phyloP scores from a whole-genome alignment of 495 filamentous ascomycete species.

The Neurospora tetraspora region DNA sequence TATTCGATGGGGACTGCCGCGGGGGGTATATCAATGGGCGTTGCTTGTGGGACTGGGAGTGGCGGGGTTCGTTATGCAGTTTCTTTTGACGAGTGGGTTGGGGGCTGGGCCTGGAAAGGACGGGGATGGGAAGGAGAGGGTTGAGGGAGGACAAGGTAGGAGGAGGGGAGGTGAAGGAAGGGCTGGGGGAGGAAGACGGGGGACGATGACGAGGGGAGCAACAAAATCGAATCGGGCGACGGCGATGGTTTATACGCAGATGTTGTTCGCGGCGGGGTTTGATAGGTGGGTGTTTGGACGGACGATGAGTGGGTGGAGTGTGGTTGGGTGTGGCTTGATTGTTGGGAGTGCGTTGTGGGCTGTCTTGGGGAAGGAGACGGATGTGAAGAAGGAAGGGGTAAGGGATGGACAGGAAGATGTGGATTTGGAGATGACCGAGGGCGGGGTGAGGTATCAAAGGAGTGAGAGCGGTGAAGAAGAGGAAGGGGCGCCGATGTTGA shows the following conservation, averaged over 20 bases:
- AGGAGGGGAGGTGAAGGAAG: background rate
- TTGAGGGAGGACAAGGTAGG: background rate
- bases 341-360: slow-evolving; percentile 74
- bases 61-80: slow-evolving; percentile 80
- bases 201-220: slow-evolving; percentile 15
- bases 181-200: background rate
- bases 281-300: slow-evolving; percentile 71
- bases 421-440: slow-evolving; percentile 3
- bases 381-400: slow-evolving; percentile 25
- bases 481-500: slow-evolving; percentile 13
- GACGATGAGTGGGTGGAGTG: slow-evolving; percentile 53
- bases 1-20: slow-evolving; percentile 53
- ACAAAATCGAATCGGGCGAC: slow-evolving; percentile 63
- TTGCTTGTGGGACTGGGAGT: slow-evolving; percentile 59
- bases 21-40: slow-evolving; percentile 53
- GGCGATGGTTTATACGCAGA: slow-evolving; percentile 84
- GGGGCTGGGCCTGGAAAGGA: slow-evolving; percentile 16
- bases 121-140: background rate
- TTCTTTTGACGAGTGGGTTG: slow-evolving; percentile 73
- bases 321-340: slow-evolving; percentile 69
- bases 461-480: slow-evolving; percentile 10
- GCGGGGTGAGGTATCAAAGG: background rate
- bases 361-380: slow-evolving; percentile 42
- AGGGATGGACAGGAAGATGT: slow-evolving; percentile 3
- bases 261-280: slow-evolving; percentile 81